Conservation (phyloP, 495 filamentous ascomycete species). For the Penicillium lividum region DNA sequence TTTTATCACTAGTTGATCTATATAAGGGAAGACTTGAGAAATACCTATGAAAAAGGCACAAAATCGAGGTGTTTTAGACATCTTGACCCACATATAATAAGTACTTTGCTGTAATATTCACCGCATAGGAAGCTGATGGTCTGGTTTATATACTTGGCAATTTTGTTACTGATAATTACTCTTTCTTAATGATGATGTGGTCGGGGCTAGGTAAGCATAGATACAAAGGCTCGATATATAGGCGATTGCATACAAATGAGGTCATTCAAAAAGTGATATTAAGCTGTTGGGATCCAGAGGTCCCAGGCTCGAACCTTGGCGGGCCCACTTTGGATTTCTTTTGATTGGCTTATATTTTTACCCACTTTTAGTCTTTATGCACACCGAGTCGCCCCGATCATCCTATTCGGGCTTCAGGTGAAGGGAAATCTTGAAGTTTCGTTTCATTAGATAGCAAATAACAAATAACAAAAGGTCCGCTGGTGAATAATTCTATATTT, state of each 20-base stretch:
- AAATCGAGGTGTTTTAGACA: too few species aligned
- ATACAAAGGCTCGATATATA: too few species aligned
- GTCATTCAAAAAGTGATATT: too few species aligned
- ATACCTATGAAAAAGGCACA: too few species aligned
- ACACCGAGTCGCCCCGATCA: neutral
- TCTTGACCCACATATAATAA: too few species aligned
- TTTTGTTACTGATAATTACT: neutral
- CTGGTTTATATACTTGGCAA: neutral
- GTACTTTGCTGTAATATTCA: too few species aligned
- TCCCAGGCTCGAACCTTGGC: neutral
- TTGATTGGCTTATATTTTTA: neutral
- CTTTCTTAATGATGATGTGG: neutral
- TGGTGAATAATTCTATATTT: slow-evolving; percentile 7
- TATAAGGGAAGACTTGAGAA: too few species aligned
- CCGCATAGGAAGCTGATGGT: neutral
- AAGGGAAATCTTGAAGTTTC: neutral
- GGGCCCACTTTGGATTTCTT: neutral
- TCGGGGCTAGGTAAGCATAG: too few species aligned
- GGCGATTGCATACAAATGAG: too few species aligned
- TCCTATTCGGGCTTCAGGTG: slow-evolving; percentile 1
- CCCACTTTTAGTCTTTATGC: neutral
- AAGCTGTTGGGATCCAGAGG: too few species aligned
- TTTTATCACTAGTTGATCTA: too few species aligned
- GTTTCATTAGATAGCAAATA: neutral
- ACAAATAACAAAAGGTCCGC: neutral